Evolutionary conservation across 2,329 filamentous ascomycete species (phyloP), one percentile per base, ranked within the genome.

Genomic region (Rhinocladiella similis): DNA sequence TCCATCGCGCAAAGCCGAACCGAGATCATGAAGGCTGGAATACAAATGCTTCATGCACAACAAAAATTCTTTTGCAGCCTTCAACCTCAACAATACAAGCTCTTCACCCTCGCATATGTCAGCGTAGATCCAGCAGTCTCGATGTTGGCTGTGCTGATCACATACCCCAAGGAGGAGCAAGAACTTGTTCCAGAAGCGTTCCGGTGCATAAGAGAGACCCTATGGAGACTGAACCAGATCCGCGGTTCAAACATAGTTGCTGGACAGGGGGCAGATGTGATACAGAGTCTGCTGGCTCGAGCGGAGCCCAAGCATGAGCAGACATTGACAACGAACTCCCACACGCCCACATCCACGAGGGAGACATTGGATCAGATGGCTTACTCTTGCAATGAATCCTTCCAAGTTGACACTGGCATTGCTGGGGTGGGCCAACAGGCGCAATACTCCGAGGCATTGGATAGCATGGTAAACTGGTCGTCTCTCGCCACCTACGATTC

Each of bases 261-360:
- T 12, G 53, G 53, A 42, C 53, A 49, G n/a, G 53, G 54, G 1
- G 50, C 57, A 25, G 50, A 57, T 12, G 57, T 57, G 13, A 48
- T 57, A 25, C 50, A 57, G 49, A 52, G 54, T 19, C 18, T 60
- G 3, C 42, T 60, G 2, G 45, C 42, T 16, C 55, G 56, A 13
- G 58, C 55, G 33, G 43, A 57, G 25, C 53, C 53, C 43, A 61
- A 61, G 16, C 53, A 35, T 14, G 33, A 19, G 29, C 47, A 39
- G 27, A 6, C 42, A 13, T 29, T 22, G 47, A 41, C 38, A 2
- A 42, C 46, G 10, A 50, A 39, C 18, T 10, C 47, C 13, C 45
- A 33, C 16, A 55, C 27, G 19, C 39, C 36, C 14, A 18, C 47
- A 5, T 35, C 52, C 13, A 29, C 35, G 3, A 39, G n/a, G 20